Percentiles rank a stretch among this genome's conserved stretches.
phyloP scores from a whole-genome alignment of 441 rosid species.

The Jatropha podagrica region DNA sequence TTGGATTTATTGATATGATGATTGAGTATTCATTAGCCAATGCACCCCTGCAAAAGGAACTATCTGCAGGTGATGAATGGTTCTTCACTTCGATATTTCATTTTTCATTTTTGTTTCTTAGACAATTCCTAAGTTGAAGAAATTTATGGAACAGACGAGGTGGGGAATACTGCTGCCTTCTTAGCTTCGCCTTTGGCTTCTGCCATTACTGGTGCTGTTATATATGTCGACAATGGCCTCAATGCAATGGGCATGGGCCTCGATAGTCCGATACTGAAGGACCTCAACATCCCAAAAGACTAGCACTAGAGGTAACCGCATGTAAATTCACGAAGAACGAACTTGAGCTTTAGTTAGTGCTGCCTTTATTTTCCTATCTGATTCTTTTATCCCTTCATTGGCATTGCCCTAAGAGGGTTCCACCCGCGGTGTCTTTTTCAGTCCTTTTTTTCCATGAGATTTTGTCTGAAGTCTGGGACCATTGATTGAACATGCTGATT shows the following conservation, averaged over 20 bases:
- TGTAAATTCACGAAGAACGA: not conserved
- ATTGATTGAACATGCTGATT: not conserved
- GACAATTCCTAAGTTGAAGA: not conserved
- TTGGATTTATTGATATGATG: conserved; percentile 84
- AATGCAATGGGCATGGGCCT: conserved; percentile 92
- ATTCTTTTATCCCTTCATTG: not conserved
- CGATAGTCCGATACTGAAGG: conserved; percentile 76
- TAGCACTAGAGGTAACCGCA: conserved; percentile 26
- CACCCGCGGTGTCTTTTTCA: not conserved
- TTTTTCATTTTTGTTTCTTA: not conserved
- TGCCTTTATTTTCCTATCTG: too few species aligned
- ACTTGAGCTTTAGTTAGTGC: not conserved
- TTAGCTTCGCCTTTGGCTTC: conserved; percentile 81
- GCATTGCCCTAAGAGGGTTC: conserved; percentile 7
- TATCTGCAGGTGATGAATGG: conserved; percentile 65
- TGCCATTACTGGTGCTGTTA: conserved; percentile 76
- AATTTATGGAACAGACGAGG: conserved; percentile 64
- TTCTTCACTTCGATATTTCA: not conserved
- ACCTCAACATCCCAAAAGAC: conserved; percentile 59
- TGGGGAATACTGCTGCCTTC: conserved; percentile 89
- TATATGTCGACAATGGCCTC: conserved; percentile 91
- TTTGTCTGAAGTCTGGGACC: not conserved
- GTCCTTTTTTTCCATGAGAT: conserved; percentile 12
- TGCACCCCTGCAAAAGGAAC: conserved; percentile 81
- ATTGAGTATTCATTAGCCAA: conserved; percentile 74